phyloP scores from a whole-genome alignment of 2,329 filamentous ascomycete genomes.

The Ophiostoma pallidulum region DNA sequence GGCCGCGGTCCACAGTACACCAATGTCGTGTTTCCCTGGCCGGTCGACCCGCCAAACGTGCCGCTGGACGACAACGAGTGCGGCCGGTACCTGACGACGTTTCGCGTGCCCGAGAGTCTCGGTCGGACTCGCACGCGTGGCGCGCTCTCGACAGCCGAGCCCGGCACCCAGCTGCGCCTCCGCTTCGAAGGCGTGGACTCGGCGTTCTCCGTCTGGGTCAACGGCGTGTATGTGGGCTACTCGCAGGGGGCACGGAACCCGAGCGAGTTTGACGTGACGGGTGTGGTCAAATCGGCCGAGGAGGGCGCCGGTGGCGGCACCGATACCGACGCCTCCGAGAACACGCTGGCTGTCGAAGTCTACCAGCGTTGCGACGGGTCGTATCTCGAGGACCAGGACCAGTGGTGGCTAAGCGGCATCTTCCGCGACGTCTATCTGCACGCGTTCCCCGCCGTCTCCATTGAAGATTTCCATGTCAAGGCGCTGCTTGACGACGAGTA shows the following conservation, averaged over 20 bases:
- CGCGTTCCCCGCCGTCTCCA: slow-evolving; percentile 38
- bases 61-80: slow-evolving; percentile 52
- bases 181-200: slow-evolving; percentile 66
- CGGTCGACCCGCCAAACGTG: slow-evolving; percentile 55
- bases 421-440: slow-evolving; percentile 61
- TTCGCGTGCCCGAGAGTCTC: slow-evolving; percentile 39
- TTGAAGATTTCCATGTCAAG: slow-evolving; percentile 34
- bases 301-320: slow-evolving; percentile 32
- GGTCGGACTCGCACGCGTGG: neutral
- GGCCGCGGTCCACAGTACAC: slow-evolving; percentile 59
- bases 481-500: slow-evolving; percentile 39
- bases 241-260: slow-evolving; percentile 62
- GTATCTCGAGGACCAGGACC: slow-evolving; percentile 62
- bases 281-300: slow-evolving; percentile 19
- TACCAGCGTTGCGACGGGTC: slow-evolving; percentile 63
- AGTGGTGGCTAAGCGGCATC: slow-evolving; percentile 60
- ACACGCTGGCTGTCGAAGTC: slow-evolving; percentile 54
- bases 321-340: slow-evolving; percentile 30
- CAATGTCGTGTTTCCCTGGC: slow-evolving; percentile 58
- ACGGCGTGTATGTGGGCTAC: slow-evolving; percentile 58
- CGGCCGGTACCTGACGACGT: slow-evolving; percentile 51
- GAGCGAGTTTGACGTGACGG: slow-evolving; percentile 60
- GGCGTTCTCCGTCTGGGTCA: slow-evolving; percentile 60
- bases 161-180: slow-evolving; percentile 45
- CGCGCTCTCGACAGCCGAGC: slow-evolving; percentile 4